Percentiles rank a stretch among this genome's conserved stretches.
Conservation (phyloP, 495 filamentous ascomycete species). For the Xylaria telfairii region DNA sequence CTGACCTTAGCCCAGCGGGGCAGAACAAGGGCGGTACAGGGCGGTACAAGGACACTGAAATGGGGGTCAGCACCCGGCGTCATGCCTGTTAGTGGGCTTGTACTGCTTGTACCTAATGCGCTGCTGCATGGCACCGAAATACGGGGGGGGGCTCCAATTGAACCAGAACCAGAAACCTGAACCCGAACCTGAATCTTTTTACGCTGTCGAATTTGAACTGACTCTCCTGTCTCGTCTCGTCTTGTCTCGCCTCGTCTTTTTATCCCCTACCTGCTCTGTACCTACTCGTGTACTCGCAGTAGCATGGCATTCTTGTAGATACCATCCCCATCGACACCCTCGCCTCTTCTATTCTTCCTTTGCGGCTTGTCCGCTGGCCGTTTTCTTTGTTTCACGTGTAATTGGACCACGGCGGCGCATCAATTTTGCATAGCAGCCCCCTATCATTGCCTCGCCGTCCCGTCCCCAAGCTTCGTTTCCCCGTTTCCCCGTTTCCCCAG, state of each 20-base stretch:
- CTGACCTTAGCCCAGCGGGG: not conserved
- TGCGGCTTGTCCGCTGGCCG: constrained; percentile 17
- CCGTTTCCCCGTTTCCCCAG: not conserved
- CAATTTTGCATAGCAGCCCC: not conserved
- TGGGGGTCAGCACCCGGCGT: not conserved
- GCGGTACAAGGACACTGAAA: not conserved
- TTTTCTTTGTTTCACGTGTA: constrained; percentile 21
- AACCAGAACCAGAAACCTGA: too few relatives aligned
- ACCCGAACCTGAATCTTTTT: too few relatives aligned
- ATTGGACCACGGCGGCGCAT: not conserved
- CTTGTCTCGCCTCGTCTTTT: not conserved
- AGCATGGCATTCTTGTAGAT: constrained; percentile 22
- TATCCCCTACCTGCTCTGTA: constrained; percentile 9
- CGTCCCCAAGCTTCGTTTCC: too few relatives aligned
- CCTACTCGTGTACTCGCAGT: not conserved
- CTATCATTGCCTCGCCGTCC: not conserved
- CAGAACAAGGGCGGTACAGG: not conserved
- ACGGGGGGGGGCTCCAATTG: constrained; percentile 11
- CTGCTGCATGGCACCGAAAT: not conserved
- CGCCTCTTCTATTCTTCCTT: constrained; percentile 9
- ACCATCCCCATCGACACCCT: not conserved
- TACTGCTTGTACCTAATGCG: not conserved
- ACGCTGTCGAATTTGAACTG: constrained; percentile 10
- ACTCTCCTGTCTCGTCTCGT: not conserved
- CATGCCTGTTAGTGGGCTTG: not conserved